phyloP scores from a whole-genome alignment of 106 monocot species.

The Platanthera guangdongensis region DNA sequence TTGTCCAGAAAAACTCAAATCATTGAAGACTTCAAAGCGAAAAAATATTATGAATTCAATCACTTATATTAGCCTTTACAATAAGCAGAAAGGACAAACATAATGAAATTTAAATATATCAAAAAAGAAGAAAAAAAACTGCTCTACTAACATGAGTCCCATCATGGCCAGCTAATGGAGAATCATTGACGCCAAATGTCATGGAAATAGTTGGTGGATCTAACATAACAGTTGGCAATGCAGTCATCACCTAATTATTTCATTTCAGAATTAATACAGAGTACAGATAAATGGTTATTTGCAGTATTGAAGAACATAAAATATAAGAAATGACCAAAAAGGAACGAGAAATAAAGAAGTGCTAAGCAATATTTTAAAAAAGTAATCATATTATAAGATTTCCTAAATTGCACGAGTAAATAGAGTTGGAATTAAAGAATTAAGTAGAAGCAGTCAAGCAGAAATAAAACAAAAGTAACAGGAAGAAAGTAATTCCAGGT shows the following conservation, averaged over 20 bases:
- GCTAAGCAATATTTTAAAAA: too few species aligned
- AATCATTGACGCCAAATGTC: constrained; percentile 99
- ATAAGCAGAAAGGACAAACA: neutral
- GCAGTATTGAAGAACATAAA: neutral
- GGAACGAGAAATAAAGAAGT: neutral
- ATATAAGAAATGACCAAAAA: neutral
- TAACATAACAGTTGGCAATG: constrained; percentile 84
- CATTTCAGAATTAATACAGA: neutral
- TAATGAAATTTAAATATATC: neutral
- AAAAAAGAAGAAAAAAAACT: neutral
- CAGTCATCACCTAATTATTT: constrained; percentile 45
- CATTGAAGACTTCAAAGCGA: neutral
- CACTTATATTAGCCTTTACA: neutral
- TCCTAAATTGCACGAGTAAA: neutral
- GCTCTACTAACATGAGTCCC: constrained; percentile 81
- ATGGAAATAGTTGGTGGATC: constrained; percentile 99
- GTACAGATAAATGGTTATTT: neutral
- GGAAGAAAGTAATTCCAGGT: too few species aligned
- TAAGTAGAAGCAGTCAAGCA: too few species aligned
- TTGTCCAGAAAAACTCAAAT: neutral
- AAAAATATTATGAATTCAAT: neutral
- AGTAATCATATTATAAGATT: neutral
- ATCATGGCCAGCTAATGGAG: constrained; percentile 91
- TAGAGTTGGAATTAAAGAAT: too few species aligned
- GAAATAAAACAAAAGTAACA: too few species aligned